Evolutionary conservation across 2,329 filamentous ascomycete species (phyloP), one percentile per base, ranked within the genome.

Genomic region (Ophiognomonia clavigignenti-juglandacearum): DNA sequence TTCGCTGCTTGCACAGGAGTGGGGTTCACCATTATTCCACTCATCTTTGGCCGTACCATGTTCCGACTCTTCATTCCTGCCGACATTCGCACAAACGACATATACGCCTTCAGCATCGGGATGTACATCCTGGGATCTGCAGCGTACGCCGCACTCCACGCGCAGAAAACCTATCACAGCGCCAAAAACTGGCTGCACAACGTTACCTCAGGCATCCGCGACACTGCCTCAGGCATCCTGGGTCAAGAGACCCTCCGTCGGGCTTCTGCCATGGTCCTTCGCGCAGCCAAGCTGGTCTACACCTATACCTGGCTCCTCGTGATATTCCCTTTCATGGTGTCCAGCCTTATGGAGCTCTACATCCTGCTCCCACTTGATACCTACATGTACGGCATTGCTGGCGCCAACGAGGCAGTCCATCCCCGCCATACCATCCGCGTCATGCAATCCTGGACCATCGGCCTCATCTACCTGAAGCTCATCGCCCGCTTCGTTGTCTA

Each of bases 61-160:
- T 87, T 96, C 61, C 81, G 83, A 39, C 69, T 76, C 23, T 68
- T 91, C 27, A 80, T 96, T 35, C 88, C 89, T 4, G 68, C 74
- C 1, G 77, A 86, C 52, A 78, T 87, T 39, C 80, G 80, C 34
- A 86, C 92, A 61, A 98, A 97, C 65, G 93, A 98, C 63, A 86
- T 98, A 22, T 97, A 98, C 59, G 92, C 93, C 11, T 96, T 96
- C 64, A 95, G 89, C 43, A 82, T 93, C 24, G 93, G 93, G 13
- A 77, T 95, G 34, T 96, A 95, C 61, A 72, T 89, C 22, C 73
- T 96, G 4, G 88, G 87, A 10, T 81, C 79, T 4, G 59, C 80
- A 1, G 69, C 78, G 3, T 95, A 91, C 62, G 66, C 77, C 35
- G 56, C 75, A 23, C 69, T 82, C 54, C 78, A 83, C 60, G 55